These are phyloP conservation scores for Wickerhamiella azyma DNA, from an alignment of 805 yeast genomes.

Conservation along the genomic window DNA sequence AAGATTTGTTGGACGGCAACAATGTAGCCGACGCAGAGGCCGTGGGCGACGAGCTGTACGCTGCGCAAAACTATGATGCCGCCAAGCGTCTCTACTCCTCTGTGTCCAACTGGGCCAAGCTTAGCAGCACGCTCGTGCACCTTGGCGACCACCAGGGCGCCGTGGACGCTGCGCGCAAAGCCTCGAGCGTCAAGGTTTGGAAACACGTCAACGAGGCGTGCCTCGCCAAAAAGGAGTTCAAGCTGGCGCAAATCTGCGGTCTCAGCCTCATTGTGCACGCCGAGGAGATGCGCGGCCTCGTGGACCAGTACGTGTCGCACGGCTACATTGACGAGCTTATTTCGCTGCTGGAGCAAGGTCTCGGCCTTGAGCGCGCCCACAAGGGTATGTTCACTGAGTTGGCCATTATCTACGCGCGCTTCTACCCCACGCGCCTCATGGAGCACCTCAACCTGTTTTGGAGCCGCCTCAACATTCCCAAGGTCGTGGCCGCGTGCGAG, in stretches of 20 bases:
- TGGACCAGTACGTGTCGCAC: conserved; percentile 68
- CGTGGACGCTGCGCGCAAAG: conserved; percentile 97
- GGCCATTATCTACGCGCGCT: conserved; percentile 81
- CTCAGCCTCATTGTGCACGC: conserved; percentile 94
- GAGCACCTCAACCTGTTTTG: conserved; percentile 95
- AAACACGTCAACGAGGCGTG: conserved; percentile 95
- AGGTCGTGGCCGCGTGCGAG: conserved; percentile 88
- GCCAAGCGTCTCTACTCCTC: conserved; percentile 78
- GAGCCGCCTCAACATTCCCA: conserved; percentile 96
- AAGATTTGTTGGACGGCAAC: conserved; percentile 66
- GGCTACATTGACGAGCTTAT: conserved; percentile 90
- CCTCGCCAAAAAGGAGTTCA: conserved; percentile 85
- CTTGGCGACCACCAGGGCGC: conserved; percentile 89
- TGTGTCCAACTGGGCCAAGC: conserved; percentile 85
- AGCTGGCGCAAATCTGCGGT: conserved; percentile 97
- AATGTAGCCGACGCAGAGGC: conserved; percentile 86
- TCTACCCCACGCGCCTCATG: conserved; percentile 79
- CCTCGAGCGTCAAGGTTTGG: conserved; percentile 88
- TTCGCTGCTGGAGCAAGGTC: conserved; percentile 86
- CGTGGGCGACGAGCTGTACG: conserved; percentile 85
- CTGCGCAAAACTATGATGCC: conserved; percentile 71
- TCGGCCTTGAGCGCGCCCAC: conserved; percentile 95
- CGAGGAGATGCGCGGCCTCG: conserved; percentile 86
- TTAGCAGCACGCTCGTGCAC: conserved; percentile 92
- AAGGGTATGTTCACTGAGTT: conserved; percentile 99